Conservation (phyloP, 2,329 filamentous ascomycete species). For the Talaromyces marneffei region DNA sequence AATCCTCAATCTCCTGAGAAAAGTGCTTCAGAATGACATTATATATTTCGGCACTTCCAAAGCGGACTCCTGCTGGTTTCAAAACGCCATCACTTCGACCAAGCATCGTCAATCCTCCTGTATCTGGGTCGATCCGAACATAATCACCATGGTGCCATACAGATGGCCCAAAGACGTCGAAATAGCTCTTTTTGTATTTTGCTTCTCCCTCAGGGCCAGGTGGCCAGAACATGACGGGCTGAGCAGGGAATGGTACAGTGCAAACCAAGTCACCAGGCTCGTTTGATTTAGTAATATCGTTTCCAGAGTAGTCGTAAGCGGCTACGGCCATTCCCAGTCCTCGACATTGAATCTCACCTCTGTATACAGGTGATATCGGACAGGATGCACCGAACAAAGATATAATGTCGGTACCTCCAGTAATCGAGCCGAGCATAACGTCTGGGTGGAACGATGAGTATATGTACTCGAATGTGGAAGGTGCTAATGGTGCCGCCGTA, state of each 20-base stretch:
- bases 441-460: constrained; percentile 72
- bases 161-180: constrained; percentile 66
- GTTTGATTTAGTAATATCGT: constrained; percentile 54
- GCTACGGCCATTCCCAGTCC: constrained; percentile 73
- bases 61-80: constrained; percentile 85
- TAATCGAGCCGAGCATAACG: constrained; percentile 89
- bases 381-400: constrained; percentile 87
- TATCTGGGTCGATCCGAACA: constrained; percentile 62
- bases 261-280: constrained; percentile 86
- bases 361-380: constrained; percentile 64
- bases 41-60: constrained; percentile 93
- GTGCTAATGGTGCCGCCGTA: constrained; percentile 84
- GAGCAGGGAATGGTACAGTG: constrained; percentile 77
- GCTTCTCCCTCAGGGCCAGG: constrained; percentile 58
- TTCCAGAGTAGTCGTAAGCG: constrained; percentile 51
- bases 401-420: constrained; percentile 93
- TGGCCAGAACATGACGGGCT: constrained; percentile 81
- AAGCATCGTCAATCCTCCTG: constrained; percentile 80
- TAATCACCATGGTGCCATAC: constrained; percentile 96
- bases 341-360: constrained; percentile 70
- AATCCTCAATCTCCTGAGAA: constrained; percentile 69
- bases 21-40: constrained; percentile 87
- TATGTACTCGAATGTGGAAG: constrained; percentile 86
- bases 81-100: constrained; percentile 87
- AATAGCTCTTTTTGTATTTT: constrained; percentile 83